phyloP scores from a whole-genome alignment of 208 protist genomes.

The Angomonas ambiguus region DNA sequence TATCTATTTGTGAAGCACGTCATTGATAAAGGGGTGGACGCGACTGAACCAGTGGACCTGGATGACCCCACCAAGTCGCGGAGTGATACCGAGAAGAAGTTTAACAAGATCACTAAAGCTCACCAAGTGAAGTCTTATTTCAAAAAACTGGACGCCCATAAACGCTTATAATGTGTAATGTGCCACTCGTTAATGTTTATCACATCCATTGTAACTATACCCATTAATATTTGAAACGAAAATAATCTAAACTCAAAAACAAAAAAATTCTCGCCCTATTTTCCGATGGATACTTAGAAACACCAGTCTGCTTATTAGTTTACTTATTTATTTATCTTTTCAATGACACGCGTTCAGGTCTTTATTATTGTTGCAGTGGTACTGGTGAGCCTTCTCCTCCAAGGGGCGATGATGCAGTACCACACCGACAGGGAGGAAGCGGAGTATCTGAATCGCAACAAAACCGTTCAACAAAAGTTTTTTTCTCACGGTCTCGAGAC shows the following conservation, averaged over 20 bases:
- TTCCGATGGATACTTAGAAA: too few species aligned
- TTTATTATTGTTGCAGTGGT: background rate
- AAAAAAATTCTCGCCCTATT: too few species aligned
- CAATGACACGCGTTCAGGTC: too few species aligned
- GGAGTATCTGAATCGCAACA: slow-evolving; percentile 1
- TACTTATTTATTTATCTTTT: too few species aligned
- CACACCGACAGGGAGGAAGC: slow-evolving; percentile 13
- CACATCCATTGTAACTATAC: too few species aligned
- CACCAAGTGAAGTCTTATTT: slow-evolving; percentile 60
- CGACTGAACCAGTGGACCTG: slow-evolving; percentile 39
- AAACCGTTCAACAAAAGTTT: slow-evolving; percentile 9
- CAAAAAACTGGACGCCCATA: slow-evolving; percentile 64
- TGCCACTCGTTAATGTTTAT: too few species aligned
- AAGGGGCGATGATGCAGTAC: slow-evolving; percentile 6
- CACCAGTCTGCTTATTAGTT: too few species aligned
- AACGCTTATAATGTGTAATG: slow-evolving; percentile 26
- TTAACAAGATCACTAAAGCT: slow-evolving; percentile 43
- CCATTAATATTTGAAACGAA: too few species aligned
- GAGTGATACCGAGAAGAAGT: slow-evolving; percentile 30
- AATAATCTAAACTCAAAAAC: too few species aligned
- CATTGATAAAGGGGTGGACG: slow-evolving; percentile 46
- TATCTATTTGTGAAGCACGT: slow-evolving; percentile 78
- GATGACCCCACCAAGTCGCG: slow-evolving; percentile 35
- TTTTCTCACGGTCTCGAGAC: slow-evolving; percentile 15
- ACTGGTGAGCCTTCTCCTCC: background rate